These are phyloP conservation scores for Kwoniella pini DNA, from an alignment of 768 basidiomycete genomes.

Conservation along the genomic window DNA sequence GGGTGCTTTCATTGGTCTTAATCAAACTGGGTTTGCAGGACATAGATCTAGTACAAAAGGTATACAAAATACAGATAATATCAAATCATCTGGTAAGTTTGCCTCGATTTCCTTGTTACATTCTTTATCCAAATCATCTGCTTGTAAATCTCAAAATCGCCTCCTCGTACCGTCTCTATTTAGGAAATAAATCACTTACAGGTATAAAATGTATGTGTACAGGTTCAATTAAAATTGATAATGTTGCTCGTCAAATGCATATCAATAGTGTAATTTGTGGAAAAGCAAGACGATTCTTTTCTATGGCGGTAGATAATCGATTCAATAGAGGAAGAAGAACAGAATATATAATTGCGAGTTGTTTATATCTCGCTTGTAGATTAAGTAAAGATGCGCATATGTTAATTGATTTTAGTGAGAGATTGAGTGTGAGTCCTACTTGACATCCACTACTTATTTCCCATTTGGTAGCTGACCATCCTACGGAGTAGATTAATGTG, in stretches of 20 bases:
- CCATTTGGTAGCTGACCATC: neutral
- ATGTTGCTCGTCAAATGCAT: conserved; percentile 62
- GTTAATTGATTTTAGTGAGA: conserved; percentile 98
- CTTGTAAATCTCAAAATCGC: too few relatives aligned
- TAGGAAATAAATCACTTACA: too few relatives aligned
- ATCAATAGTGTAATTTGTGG: conserved; percentile 63
- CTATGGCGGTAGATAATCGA: conserved; percentile 87
- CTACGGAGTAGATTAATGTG: conserved; percentile 77
- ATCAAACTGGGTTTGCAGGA: conserved; percentile 61
- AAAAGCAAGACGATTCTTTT: conserved; percentile 82
- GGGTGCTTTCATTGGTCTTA: conserved; percentile 86
- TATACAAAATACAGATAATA: conserved; percentile 28
- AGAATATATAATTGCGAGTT: conserved; percentile 91
- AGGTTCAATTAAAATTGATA: conserved; percentile 83
- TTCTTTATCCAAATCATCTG: too few relatives aligned
- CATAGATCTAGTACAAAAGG: conserved; percentile 22
- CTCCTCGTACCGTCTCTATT: too few relatives aligned
- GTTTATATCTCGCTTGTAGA: conserved; percentile 89
- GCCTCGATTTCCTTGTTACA: neutral
- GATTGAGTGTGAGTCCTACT: conserved; percentile 70
- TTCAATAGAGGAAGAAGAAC: conserved; percentile 92
- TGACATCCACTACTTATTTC: neutral
- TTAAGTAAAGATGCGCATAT: conserved; percentile 93
- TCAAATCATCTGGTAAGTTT: conserved; percentile 39
- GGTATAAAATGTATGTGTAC: too few relatives aligned